Base-by-base conservation (phyloP, 2,329 filamentous ascomycete species). In the Aspergillus sergii region DNA sequence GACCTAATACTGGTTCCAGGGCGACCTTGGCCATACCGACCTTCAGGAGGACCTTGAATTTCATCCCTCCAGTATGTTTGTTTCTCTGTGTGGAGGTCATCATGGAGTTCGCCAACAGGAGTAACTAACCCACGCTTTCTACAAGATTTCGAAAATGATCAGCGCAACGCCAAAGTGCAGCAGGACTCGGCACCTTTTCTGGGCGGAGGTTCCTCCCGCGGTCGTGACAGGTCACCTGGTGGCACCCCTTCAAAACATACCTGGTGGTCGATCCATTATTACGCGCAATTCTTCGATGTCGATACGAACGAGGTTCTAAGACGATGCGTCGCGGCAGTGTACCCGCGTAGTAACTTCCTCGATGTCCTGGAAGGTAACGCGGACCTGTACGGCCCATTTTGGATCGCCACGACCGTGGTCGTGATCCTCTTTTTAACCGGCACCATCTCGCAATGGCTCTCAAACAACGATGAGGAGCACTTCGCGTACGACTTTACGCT, bases 41-140 rank as follows among this genome's bases (percentile, higher is more conserved):
- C 90, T 99, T 28, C 93, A 97, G 84, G 94, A 97, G 79, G 95
- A 98, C 81, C 93, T 99, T 78, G 95, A 98, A 86, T 99, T 99
- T 83, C 95, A 99, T 85, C 91, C 89, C 75, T 97, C 94, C 69
- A 89, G 87, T 89, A 81, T 70, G 81, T 59, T 50, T 51, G 26
- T 32, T 51, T 11, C 19, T 32, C n/a, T n/a, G 26, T 16, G 21
- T n/a, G 30, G 21, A 16, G 11, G n/a, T 11, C n/a, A 21, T 7
- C 11, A 19, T 16, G 10, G 4, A 9, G 10, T 39, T 41, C 11
- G 14, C n/a, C 51, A 26, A 26, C 16, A 9, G n/a, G 21, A 21
- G 2, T 32, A 16, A 21, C 32, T 21, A 21, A 50, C 51, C 21
- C 12, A 57, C n/a, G 6, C 21, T 10, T 3, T 51, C 19, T 19